Evolutionary conservation across 2,329 filamentous ascomycete genomes (phyloP).

Genomic region (Colletotrichum lindemuthianum): DNA sequence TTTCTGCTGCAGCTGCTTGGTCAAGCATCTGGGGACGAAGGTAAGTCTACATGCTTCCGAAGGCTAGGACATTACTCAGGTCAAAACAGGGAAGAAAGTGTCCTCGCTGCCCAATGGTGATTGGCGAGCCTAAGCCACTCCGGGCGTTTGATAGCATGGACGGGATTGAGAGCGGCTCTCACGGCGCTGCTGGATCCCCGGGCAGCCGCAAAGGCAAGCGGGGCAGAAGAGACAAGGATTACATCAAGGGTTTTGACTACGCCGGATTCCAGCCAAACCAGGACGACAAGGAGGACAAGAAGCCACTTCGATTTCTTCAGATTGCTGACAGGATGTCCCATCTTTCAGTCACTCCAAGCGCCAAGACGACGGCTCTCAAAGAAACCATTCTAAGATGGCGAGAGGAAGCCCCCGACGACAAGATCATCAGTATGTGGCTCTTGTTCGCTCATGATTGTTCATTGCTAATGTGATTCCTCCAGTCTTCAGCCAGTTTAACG

Average conservation of each 20-base stretch:
- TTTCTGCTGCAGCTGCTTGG: conserved; percentile 43
- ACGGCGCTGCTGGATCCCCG: not conserved
- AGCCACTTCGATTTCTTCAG: conserved; percentile 6
- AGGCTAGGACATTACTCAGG: not conserved
- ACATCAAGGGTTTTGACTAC: not conserved
- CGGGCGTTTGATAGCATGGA: not conserved
- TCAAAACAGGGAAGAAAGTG: not conserved
- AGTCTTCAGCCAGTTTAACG: conserved; percentile 51
- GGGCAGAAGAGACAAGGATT: not conserved
- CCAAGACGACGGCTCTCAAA: conserved; percentile 46
- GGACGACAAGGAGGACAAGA: conserved; percentile 3
- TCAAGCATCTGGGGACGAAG: not conserved
- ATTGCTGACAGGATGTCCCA: not conserved
- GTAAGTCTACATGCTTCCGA: not conserved
- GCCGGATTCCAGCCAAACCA: not conserved
- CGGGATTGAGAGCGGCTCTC: not conserved
- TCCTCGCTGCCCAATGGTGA: not conserved
- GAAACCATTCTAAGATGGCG: conserved; percentile 48
- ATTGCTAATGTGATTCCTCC: accelerated
- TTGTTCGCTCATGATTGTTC: not conserved
- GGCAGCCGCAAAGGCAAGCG: no score
- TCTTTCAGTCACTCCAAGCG: conserved; percentile 38
- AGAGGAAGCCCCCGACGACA: conserved; percentile 45
- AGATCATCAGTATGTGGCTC: conserved; percentile 49
- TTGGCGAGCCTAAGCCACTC: not conserved